phyloP scores from a whole-genome alignment of 2,329 filamentous ascomycete species.

The Aspergillus oerlinghausenensis region DNA sequence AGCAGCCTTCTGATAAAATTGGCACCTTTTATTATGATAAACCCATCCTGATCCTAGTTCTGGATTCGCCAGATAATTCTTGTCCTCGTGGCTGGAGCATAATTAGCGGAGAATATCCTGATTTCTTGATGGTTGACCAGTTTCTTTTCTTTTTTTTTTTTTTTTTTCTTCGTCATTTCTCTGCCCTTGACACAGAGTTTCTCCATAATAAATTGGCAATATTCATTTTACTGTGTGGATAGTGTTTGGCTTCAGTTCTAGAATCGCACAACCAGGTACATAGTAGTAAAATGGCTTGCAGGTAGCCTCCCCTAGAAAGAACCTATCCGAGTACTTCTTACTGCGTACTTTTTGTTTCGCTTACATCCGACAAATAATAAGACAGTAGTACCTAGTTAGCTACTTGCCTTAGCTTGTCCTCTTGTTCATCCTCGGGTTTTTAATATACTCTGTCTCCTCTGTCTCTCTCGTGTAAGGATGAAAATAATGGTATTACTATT shows the following conservation, averaged over 20 bases:
- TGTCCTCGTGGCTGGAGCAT: background rate
- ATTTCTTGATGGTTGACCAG: too few species aligned
- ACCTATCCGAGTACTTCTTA: background rate
- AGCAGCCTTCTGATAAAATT: too few species aligned
- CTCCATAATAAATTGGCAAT: too few species aligned
- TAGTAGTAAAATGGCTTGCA: background rate
- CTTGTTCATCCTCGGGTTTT: background rate
- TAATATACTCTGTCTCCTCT: background rate
- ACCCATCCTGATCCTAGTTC: background rate
- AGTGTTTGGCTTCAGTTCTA: background rate
- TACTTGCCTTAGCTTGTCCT: background rate
- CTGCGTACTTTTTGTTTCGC: background rate
- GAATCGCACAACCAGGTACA: background rate
- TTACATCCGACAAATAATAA: background rate
- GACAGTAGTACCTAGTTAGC: background rate
- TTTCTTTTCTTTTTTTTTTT: too few species aligned
- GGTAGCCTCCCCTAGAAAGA: background rate
- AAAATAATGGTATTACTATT: background rate
- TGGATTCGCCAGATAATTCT: background rate
- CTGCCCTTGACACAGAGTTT: too few species aligned
- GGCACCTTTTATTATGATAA: background rate
- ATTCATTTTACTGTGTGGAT: background rate
- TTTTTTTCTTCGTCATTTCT: too few species aligned
- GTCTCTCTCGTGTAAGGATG: too few species aligned
- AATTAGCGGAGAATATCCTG: background rate